Evolutionary conservation across 306 rosid genomes (phyloP).

Genomic region (Malus domestica): ASM211411v1 NC_041798.1:41066501-41067000

Average conservation of each 20-base stretch:
- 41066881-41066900: constrained; percentile 45
- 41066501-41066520: not conserved
- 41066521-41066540: not conserved
- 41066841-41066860: constrained; percentile 85
- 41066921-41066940: constrained; percentile 60
- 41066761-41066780: constrained; percentile 73
- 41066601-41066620: not conserved
- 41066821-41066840: constrained; percentile 92
- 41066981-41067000: constrained; percentile 59
- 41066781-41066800: constrained; percentile 63
- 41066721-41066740: constrained; percentile 60
- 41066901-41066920: constrained; percentile 44
- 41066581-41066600: not conserved
- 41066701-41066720: constrained; percentile 5
- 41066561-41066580: not conserved
- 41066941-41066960: constrained; percentile 78
- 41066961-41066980: constrained; percentile 61
- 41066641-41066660: not conserved
- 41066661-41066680: not conserved
- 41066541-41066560: not conserved
- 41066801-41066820: constrained; percentile 62
- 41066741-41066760: constrained; percentile 69
- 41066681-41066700: not conserved
- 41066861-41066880: constrained; percentile 63
- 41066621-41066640: not conserved